These are phyloP conservation scores for Alnus rubra DNA, from an alignment of 306 rosid genomes.

Conservation along the genomic window DNA sequence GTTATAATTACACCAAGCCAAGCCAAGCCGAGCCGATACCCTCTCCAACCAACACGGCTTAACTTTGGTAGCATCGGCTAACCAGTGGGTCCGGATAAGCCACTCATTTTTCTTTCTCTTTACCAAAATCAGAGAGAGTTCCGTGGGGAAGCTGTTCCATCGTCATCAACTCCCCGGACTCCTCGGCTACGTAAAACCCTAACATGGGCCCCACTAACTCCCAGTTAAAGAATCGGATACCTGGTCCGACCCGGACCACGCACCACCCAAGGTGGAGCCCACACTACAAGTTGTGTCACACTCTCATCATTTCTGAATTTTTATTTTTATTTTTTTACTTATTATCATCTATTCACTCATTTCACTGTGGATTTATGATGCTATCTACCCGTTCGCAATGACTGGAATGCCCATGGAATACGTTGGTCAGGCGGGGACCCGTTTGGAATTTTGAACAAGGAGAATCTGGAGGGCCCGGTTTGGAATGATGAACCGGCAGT, in stretches of 20 bases:
- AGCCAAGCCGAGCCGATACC: too few relatives aligned
- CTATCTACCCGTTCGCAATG: not conserved
- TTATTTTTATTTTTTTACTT: not conserved
- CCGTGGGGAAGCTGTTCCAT: constrained; percentile 9
- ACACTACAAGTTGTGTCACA: constrained; percentile 9
- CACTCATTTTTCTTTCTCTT: too few relatives aligned
- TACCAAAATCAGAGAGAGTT: not conserved
- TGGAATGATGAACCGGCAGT: constrained; percentile 12
- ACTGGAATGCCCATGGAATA: not conserved
- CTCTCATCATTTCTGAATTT: not conserved
- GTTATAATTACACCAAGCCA: too few relatives aligned
- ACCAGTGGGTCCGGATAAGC: too few relatives aligned
- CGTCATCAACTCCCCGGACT: constrained; percentile 7
- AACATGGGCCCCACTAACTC: constrained; percentile 34
- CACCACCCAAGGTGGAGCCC: not conserved
- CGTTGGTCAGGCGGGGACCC: not conserved
- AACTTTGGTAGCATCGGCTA: too few relatives aligned
- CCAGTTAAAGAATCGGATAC: constrained; percentile 20
- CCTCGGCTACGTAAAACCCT: constrained; percentile 13
- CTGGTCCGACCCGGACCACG: constrained; percentile 11
- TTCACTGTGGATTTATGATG: not conserved
- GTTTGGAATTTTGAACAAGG: not conserved
- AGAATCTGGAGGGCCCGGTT: not conserved
- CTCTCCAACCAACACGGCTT: too few relatives aligned
- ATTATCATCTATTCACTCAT: too few relatives aligned